Evolutionary conservation across 2,329 filamentous ascomycete genomes (phyloP), one percentile per base, ranked within the genome.

Genomic region (Cladosporium phlei): DNA sequence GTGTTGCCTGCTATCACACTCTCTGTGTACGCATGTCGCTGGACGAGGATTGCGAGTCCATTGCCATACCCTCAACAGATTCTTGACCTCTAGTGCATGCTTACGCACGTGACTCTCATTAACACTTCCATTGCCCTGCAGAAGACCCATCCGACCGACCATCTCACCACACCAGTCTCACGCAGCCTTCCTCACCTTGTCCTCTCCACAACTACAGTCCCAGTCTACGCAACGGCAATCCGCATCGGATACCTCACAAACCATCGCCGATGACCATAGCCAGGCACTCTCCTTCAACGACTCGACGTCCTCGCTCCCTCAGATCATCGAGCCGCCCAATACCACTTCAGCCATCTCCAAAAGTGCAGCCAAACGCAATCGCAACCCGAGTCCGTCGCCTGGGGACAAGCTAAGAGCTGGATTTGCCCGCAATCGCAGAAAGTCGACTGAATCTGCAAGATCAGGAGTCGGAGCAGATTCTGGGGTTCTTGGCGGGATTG

Each of bases 371-470:
- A 76, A 76, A 55, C 78, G 85, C 50, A 80, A 35, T 16, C 42
- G 42, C 32, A 45, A 45, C 42, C 32, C 42, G 21, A 45, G 80
- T 19, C 74, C 78, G 16, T 90, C 88, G 8, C 85, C 86, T 9
- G 80, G 78, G 42, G 79, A 81, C 59, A 86, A 82, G 59, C 71
- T 91, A 51, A 85, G 79, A 63, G 82, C 83, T 60, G 85, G 83
- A 10, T 88, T 93, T 59, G 78, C 70, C 49, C 66, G 59, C 32
- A 47, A 55, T 29, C 70, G 74, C 34, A 81, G 77, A 59, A 80
- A 74, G 60, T 59, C 65, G 5, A 22, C 17, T 17, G 21, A 73
- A 9, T 43, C 51, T n/a, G 21, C 39, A 24, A 34, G n/a, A 25
- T 24, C 28, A 33, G 39, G 42, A 45, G 30, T 29, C 14, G 24